These are phyloP conservation scores for Sphenostylis stenocarpa DNA, from an alignment of 306 rosid genomes.

Conservation along the genomic window DNA sequence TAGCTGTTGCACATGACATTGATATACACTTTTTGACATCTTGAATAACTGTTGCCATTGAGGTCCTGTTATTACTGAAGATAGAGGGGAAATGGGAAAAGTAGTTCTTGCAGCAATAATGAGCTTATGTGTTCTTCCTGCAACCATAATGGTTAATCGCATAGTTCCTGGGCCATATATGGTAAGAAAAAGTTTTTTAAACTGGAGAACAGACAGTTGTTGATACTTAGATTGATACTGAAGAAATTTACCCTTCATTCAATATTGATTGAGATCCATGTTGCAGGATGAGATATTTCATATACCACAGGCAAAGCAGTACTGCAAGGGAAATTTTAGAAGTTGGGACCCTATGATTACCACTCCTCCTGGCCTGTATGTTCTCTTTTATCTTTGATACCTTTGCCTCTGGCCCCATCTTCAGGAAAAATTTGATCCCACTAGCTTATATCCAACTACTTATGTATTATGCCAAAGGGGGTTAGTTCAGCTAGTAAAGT, in stretches of 20 bases:
- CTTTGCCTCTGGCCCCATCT: neutral
- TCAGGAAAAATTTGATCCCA: neutral
- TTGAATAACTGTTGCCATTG: neutral
- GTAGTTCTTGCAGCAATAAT: constrained; percentile 65
- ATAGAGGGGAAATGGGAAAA: constrained; percentile 59
- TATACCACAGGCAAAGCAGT: constrained; percentile 74
- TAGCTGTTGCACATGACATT: constrained; percentile 1
- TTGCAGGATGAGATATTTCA: constrained; percentile 97
- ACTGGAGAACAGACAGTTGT: neutral
- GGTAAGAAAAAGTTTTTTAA: constrained; percentile 44
- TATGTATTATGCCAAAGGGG: constrained; percentile 10
- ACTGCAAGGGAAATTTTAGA: constrained; percentile 78
- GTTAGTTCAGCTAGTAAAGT: neutral
- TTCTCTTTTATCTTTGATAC: constrained; percentile 18
- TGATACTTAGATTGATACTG: neutral
- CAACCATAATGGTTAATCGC: constrained; percentile 59
- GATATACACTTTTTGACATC: neutral
- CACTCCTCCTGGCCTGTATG: constrained; percentile 96
- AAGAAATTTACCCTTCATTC: constrained; percentile 11
- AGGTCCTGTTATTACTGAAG: constrained; percentile 10
- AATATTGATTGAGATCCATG: neutral
- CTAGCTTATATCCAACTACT: neutral
- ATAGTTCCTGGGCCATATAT: constrained; percentile 80
- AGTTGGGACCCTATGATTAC: constrained; percentile 99
- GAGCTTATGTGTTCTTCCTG: constrained; percentile 76